phyloP scores from a whole-genome alignment of 2,329 filamentous ascomycete genomes.

The Fusarium tjaetaba region DNA sequence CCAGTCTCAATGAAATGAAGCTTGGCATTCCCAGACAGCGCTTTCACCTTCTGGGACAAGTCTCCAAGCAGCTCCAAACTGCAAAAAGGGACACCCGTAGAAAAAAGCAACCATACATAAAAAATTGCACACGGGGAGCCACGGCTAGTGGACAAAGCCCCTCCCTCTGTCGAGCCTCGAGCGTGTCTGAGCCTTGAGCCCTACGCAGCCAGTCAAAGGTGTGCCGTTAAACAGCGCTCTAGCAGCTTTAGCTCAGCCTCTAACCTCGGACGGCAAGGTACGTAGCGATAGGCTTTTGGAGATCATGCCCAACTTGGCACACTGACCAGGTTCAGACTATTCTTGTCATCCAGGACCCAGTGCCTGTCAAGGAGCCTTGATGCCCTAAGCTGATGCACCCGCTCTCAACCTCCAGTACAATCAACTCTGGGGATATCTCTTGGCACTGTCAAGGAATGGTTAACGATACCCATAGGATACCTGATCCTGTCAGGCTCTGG shows the following conservation, averaged over 20 bases:
- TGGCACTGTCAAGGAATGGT: slow-evolving; percentile 35
- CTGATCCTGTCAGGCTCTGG: slow-evolving; percentile 13
- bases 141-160: slow-evolving; percentile 10
- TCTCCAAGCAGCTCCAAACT: slow-evolving; percentile 6
- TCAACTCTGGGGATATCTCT: slow-evolving; percentile 45
- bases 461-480: neutral
- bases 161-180: neutral
- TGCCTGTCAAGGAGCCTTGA: slow-evolving; percentile 25
- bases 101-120: slow-evolving; percentile 12
- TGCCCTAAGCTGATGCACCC: slow-evolving; percentile 24
- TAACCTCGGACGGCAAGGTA: slow-evolving; percentile 22
- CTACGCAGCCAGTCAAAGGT: slow-evolving; percentile 11
- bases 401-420: slow-evolving; percentile 12
- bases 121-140: slow-evolving; percentile 19
- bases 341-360: slow-evolving; percentile 22
- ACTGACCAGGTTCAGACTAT: slow-evolving; percentile 29
- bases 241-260: neutral
- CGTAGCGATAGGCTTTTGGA: slow-evolving; percentile 29
- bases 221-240: slow-evolving; percentile 28
- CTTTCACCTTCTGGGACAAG: slow-evolving; percentile 32
- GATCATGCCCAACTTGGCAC: slow-evolving; percentile 40
- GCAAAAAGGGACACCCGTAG: neutral
- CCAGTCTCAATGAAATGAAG: slow-evolving; percentile 33
- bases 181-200: slow-evolving; percentile 6
- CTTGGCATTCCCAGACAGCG: slow-evolving; percentile 34